Evolutionary conservation across 1,284 basidiomycete genomes (phyloP).

Genomic region (Papiliotrema fonsecae): DNA sequence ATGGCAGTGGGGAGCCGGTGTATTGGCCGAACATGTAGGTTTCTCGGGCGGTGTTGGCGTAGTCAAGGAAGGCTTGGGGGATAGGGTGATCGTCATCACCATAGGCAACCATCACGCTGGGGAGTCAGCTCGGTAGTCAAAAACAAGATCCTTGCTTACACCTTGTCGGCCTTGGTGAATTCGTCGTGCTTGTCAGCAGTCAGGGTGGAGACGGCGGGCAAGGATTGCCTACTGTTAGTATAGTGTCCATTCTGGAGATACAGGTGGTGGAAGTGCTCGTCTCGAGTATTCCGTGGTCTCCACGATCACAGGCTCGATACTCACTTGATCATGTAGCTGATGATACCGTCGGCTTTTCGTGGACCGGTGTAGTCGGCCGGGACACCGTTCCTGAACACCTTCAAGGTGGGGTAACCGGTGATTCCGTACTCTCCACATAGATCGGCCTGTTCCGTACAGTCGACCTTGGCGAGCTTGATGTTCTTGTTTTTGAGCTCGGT

Average conservation of each 20-base stretch:
- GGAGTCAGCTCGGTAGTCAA: background rate
- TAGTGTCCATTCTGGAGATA: background rate
- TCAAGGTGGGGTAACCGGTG: conserved; percentile 61
- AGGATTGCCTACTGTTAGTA: conserved; percentile 64
- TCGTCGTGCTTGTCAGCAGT: conserved; percentile 71
- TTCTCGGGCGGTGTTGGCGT: conserved; percentile 84
- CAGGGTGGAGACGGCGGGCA: conserved; percentile 87
- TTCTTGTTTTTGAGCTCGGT: conserved; percentile 77
- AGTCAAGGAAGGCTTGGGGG: conserved; percentile 67
- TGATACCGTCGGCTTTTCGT: conserved; percentile 91
- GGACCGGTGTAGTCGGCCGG: conserved; percentile 77
- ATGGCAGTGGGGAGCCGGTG: conserved; percentile 64
- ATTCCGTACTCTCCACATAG: conserved; percentile 80
- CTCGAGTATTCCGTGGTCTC: too few relatives aligned
- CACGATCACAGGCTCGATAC: too few relatives aligned
- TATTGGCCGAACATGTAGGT: conserved; percentile 86
- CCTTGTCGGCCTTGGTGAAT: conserved; percentile 83
- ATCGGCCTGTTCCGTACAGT: conserved; percentile 84
- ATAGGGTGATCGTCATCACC: conserved; percentile 63
- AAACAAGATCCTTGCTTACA: conserved; percentile 46
- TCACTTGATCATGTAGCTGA: conserved; percentile 96
- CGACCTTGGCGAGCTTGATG: conserved; percentile 93
- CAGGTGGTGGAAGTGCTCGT: background rate
- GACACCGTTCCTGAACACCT: conserved; percentile 86
- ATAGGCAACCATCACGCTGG: conserved; percentile 75